Percentiles rank a stretch among this genome's conserved stretches.
phyloP scores from a whole-genome alignment of 805 yeast genomes.

The Saturnispora besseyi region DNA sequence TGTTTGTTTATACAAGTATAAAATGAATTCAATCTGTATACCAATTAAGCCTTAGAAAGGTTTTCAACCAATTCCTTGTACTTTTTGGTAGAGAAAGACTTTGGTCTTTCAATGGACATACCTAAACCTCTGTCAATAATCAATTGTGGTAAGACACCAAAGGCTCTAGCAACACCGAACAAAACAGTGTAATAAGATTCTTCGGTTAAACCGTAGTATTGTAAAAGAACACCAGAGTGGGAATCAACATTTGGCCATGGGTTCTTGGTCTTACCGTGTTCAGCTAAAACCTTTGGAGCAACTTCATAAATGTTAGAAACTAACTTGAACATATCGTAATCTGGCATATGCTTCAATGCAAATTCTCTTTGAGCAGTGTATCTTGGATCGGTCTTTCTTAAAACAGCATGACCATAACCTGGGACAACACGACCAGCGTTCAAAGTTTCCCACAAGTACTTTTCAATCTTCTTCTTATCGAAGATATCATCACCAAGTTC shows the following conservation, averaged over 20 bases:
- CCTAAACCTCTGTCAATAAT: constrained; percentile 80
- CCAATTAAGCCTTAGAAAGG: constrained; percentile 17
- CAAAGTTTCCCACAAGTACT: constrained; percentile 69
- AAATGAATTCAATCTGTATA: neutral
- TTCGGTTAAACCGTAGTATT: constrained; percentile 78
- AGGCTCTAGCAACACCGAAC: constrained; percentile 81
- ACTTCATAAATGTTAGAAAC: constrained; percentile 72
- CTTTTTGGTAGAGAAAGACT: constrained; percentile 89
- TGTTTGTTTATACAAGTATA: neutral
- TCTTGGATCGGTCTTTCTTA: constrained; percentile 85
- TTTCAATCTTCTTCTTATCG: constrained; percentile 60
- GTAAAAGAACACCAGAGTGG: constrained; percentile 77
- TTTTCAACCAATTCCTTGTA: constrained; percentile 66
- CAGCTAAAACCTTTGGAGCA: constrained; percentile 71
- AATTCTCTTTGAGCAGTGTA: constrained; percentile 80
- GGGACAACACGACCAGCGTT: constrained; percentile 81
- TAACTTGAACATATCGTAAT: constrained; percentile 68
- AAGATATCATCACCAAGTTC: constrained; percentile 58
- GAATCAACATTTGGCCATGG: constrained; percentile 93
- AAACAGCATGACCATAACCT: constrained; percentile 84
- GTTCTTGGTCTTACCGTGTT: constrained; percentile 86
- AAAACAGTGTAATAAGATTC: constrained; percentile 77
- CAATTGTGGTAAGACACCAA: constrained; percentile 79
- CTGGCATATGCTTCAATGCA: constrained; percentile 66
- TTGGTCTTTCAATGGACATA: constrained; percentile 80